Base-by-base conservation (phyloP, 345 rosid species). In the Microthlaspi erraticum region DNA sequence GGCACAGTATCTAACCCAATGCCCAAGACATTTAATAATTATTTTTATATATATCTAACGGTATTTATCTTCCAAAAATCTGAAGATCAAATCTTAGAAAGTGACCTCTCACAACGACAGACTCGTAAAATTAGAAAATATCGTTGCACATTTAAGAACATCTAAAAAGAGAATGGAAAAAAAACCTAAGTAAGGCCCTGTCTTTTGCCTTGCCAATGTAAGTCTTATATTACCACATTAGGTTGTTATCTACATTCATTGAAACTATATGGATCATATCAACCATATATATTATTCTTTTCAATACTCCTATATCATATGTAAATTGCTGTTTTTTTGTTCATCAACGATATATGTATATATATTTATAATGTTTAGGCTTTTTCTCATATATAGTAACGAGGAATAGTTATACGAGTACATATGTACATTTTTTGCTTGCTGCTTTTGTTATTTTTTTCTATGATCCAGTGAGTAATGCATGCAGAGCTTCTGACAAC, bases 391-490 rank as follows among this genome's bases (percentile, higher is more conserved):
- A 31, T 26, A 33, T 73, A 39, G 54, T 41, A 58, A 58, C 59
- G 48, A 74, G 72, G 66, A 56, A 74, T 66, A 66, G 60, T 39
- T 39, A 51, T 42, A 60, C 14, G n/a, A 74, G 56, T 68, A 61
- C 73, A 60, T 53, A 60, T 44, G 64, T 60, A 61, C 34, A 67
- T 59, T 34, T 55, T 68, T 68, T 68, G 64, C 58, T 33, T 75
- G 64, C 54, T 75, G 45, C 60, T 75, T 48, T 59, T 59, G 60
- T 51, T 50, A 20, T 58, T 50, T 72, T 12, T 54, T 74, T 46
- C 48, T 38, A 62, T 75, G 79, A 75, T 75, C 74, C 79, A 75
- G 75, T 49, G 79, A 75, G 79, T 69, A 69, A 75, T 75, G 74
- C 79, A 69, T 75, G 75, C 75, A 75, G 70, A 66, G 71, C 59